Base-by-base conservation (phyloP, 345 rosid species). In the Populus davidiana region DNA sequence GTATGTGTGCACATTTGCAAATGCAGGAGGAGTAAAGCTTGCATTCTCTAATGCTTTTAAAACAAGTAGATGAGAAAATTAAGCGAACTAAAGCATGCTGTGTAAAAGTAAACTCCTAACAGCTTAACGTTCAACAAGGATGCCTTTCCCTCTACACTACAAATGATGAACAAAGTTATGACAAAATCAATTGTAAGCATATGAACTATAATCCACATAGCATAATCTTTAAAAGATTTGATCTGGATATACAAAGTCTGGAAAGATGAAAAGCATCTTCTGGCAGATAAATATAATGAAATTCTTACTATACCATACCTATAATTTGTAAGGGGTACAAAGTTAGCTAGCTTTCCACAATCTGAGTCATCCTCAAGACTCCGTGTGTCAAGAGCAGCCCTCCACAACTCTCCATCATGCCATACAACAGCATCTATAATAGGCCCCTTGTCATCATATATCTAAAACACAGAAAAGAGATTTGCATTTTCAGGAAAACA, bases 331-430 rank as follows among this genome's bases (percentile, higher is more conserved):
- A 93, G 85, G 61, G 97, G 97, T 69, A 79, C 50, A 72, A 92
- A 96, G 79, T 87, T 87, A 78, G 96, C 91, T 52, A 96, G 94
- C 83, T 87, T 92, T 81, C 99, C 98, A 77, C 87, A 75, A 69
- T 89, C 89, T 79, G 91, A 85, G 83, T 88, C 91, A 83, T 92
- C 90, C 87, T 90, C 98, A 66, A 96, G 89, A 81, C 86, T 92
- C 77, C 90, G 99, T 9, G 97, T 93, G 80, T 96, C 99, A 81
- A 96, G 92, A 70, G 98, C 98, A 81, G 79, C 97, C 87, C 98
- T 90, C 98, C 99, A 96, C 50, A 89, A 83, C 80, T 92, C 95
- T 66, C 97, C 99, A 79, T 96, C 98, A 83, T 96, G 88, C 99
- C 99, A 96, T 52, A 91, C 97, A 81, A 92, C 94, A 86, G 97